Evolutionary conservation across 148 eudicot species (phyloP).

Genomic region (Persicaria tinctoria): DNA sequence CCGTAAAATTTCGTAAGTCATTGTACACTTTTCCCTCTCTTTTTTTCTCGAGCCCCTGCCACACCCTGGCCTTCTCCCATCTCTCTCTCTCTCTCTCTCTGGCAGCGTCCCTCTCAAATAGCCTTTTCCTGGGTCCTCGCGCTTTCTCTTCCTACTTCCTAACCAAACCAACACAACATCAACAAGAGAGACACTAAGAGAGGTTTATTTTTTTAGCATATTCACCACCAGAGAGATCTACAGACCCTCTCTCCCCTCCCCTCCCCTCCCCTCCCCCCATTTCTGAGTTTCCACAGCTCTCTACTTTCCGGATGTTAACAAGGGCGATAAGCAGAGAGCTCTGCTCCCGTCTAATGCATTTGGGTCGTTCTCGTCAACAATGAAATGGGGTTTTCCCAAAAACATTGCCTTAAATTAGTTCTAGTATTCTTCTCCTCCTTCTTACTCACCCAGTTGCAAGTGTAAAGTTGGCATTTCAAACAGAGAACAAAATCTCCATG

Average conservation of each 20-base stretch:
- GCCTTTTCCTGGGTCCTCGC: background rate
- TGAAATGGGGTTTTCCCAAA: background rate
- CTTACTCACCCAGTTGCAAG: too few species aligned
- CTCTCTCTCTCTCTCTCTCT: slow-evolving; percentile 12
- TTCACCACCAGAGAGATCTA: too few species aligned
- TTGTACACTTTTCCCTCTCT: background rate
- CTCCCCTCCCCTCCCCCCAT: too few species aligned
- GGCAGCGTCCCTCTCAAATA: background rate
- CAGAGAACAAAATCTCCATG: background rate
- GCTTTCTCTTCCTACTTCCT: background rate
- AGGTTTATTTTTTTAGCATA: background rate
- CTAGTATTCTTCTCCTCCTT: slow-evolving; percentile 22
- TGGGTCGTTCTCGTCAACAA: too few species aligned
- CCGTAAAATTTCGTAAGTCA: too few species aligned
- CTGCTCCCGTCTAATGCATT: background rate
- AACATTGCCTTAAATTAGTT: too few species aligned
- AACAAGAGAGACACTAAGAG: slow-evolving; percentile 8
- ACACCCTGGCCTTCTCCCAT: background rate
- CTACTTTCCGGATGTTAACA: too few species aligned
- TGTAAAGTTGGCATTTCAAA: background rate
- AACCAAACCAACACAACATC: background rate
- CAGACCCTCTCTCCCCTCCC: too few species aligned
- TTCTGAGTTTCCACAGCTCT: too few species aligned
- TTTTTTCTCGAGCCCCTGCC: slow-evolving; percentile 73
- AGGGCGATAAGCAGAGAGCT: background rate